Evolutionary conservation across 768 basidiomycete species (phyloP), one percentile per base, ranked within the genome.

Genomic region (Tricholoma matsutake): DNA sequence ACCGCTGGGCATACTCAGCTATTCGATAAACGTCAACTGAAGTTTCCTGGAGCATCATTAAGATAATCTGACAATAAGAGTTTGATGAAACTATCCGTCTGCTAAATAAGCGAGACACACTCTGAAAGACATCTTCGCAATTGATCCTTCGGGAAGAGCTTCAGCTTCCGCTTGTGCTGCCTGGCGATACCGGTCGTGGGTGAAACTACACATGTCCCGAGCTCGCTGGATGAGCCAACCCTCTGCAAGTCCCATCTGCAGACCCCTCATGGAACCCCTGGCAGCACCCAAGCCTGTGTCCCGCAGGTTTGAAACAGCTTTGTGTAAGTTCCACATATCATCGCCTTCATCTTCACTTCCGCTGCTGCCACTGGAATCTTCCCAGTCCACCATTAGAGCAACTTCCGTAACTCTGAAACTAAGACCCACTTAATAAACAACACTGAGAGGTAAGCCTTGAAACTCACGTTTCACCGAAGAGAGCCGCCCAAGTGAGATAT

Each of bases 351-450:
- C 83, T 41, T 85, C 82, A 57, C 79, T 78, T 35, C 79, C 78
- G 61, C 77, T 80, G 56, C 80, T 81, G 2, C 76, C 79, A 60
- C 76, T 83, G 6, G 82, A 81, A 61, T 86, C 84, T 70, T 89
- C 87, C 79, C 85, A 86, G 66, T 91, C 88, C 79, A 90, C 85
- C 78, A 90, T 85, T 41, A 85, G 73, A 4, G 86, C 83, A 32
- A 90, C 84, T 68, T 91, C 89, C 0, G 86, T 86, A 3, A 88
- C 83, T 72, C 87, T 89, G 74, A 89, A 90, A 1, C 87, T 89
- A 64, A 18, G 55, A 9, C 59, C 35, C 11, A 53, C 7, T 64
- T 22, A 45, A 53, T 18, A 51, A 32, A 31, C 5, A 31, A 5
- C 51, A 14, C 7, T 16, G n/a, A 18, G 4, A 53, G 16, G 5